Base-by-base conservation (phyloP, 106 monocot genomes). In the Allium fistulosum region DNA sequence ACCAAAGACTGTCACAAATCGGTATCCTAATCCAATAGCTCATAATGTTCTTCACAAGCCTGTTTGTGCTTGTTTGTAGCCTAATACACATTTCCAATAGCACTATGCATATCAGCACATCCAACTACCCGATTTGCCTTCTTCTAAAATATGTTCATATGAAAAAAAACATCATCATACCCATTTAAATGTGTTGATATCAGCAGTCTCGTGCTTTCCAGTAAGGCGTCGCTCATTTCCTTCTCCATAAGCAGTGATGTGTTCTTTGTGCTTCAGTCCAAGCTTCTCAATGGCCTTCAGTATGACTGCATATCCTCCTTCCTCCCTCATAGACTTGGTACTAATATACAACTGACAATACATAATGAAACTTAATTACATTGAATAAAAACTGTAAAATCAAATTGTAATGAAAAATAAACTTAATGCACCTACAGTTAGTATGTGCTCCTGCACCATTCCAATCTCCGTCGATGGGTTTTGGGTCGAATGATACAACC, bases 401-500 rank as follows among this genome's bases (percentile, higher is more conserved):
- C 37, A 37, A 55, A 52, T 16, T 14, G 61, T 14, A 17, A 55
- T 55, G 15, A 55, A 55, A 15, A 55, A 0, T 37, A 7, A 17
- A 55, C 10, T 49, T 9, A 26, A 11, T 17, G 10, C 67, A 89
- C 89, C 89, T 89, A 78, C 82, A 89, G 69, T 85, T 90, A 7
- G 83, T 83, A 61, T 90, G 90, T 60, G 83, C 83, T 17, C 90
- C 85, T 55, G 90, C 86, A 58, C 90, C 90, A 69, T 86, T 90
- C 90, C 90, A 86, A 53, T 90, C 86, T 63, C 90, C 86, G 83
- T 90, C 69, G 22, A 90, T 89, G 4, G 94, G 94, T 69, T 94
- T 94, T 8, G 94, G 94, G 66, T 94, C 93, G 7, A 89, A 86
- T 15, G 93, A 80, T 9, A 94, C 78, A 16, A 89, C 84, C 17